Base-by-base conservation (phyloP, 257 asterid genomes). In the Lithospermum erythrorhizon region DNA sequence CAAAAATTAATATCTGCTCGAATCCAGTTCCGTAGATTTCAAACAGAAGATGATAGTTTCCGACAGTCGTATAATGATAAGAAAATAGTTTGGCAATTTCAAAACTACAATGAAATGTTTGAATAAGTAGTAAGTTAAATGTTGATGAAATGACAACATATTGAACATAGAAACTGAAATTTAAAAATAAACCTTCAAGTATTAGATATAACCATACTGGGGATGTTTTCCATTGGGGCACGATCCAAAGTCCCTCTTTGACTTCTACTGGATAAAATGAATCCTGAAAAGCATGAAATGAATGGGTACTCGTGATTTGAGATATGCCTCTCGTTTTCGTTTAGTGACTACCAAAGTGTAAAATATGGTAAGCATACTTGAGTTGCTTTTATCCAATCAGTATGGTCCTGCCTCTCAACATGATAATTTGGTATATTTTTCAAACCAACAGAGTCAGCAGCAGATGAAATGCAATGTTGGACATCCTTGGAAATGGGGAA, bases 381-480 rank as follows among this genome's bases (percentile, higher is more conserved):
- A 52, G 78, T 64, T 71, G 70, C 76, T 72, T 71, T 83, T 53
- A 91, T 82, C 98, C 98, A 88, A 67, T 91, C 89, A 66, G 70
- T 69, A 69, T 91, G 86, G 68, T 91, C 88, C 9, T 75, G 82
- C 87, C 70, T 76, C 62, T 61, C 82, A 48, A 91, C 82, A 64
- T 76, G 78, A 70, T 78, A 91, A 47, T 30, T 66, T 21, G 95
- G 98, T 21, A 78, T 68, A 55, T 74, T 80, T 71, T 77, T 73
- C 84, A 91, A 77, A 35, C 98, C 98, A 64, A 88, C 76, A 13
- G 96, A 91, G 72, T 81, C 76, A 35, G 84, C 82, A 65, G 98
- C 96, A 55, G 66, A 81, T 58, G 83, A 81, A 78, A 91, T 74
- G 84, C 95, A 84, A 52, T 77, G 77, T 63, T 82, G 76, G 64